A percentile compares a stretch with the other conserved stretches of the same genome.
phyloP scores from a whole-genome alignment of 371 early-diverging fungal species.

The Circinella minor region DNA sequence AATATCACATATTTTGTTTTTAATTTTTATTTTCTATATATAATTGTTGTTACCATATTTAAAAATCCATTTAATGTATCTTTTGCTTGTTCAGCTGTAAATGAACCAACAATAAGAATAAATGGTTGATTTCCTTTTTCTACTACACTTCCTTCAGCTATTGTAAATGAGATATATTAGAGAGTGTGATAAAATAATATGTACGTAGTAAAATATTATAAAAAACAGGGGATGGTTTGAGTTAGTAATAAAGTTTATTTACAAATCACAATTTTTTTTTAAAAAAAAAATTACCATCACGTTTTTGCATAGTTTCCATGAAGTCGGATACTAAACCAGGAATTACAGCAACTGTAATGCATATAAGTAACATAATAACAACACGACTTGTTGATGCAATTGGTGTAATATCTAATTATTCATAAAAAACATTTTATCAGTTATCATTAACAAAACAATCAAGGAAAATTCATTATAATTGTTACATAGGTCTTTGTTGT shows the following conservation, averaged over 20 bases:
- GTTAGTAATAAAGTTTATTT: too few relatives aligned
- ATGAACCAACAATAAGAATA: constrained; percentile 71
- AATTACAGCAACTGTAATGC: constrained; percentile 66
- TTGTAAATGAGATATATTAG: neutral
- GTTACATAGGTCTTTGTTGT: too few relatives aligned
- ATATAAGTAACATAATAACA: constrained; percentile 72
- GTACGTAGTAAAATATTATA: too few relatives aligned
- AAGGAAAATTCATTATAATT: too few relatives aligned
- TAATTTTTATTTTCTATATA: neutral
- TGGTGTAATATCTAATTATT: constrained; percentile 67
- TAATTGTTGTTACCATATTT: constrained; percentile 40
- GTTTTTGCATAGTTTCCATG: constrained; percentile 60
- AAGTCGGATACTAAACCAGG: constrained; percentile 64
- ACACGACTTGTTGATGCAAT: constrained; percentile 60
- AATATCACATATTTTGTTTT: neutral
- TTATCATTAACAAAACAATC: neutral
- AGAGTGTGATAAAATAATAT: too few relatives aligned
- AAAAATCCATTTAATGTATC: constrained; percentile 69
- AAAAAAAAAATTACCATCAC: constrained; percentile 35
- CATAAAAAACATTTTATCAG: neutral
- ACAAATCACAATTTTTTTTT: neutral
- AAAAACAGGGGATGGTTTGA: too few relatives aligned
- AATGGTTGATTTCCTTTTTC: constrained; percentile 53
- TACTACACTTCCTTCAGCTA: constrained; percentile 50
- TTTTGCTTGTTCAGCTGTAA: constrained; percentile 51